Base-by-base conservation (phyloP, 768 basidiomycete genomes). In the Lactarius psammicola region DNA sequence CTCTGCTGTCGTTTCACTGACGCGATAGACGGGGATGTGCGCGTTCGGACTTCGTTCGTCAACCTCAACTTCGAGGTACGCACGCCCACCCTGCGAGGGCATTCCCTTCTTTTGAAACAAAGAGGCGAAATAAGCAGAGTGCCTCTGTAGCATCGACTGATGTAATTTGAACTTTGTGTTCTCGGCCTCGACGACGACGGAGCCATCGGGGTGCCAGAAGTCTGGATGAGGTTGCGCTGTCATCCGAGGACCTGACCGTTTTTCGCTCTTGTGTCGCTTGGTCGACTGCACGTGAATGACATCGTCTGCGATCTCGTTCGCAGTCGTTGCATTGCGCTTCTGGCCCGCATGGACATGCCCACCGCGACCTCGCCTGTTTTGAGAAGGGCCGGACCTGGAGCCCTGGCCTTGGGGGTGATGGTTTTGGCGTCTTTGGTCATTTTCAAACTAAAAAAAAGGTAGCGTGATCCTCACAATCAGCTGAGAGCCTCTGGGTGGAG, bases 121-220 rank as follows among this genome's bases (percentile, higher is more conserved):
- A 0, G 70, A 59, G 1, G 72, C 69, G 53, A 82, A 81, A 70
- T 74, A 80, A 9, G 59, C 64, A 3, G 77, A 77, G 15, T 76
- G 67, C 38, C 65, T 69, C 15, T 71, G 64, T 6, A 81, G 74
- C n/a, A 71, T 72, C 59, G 76, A 77, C 20, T 75, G 71, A n/a
- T 79, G 76, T 18, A 81, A 66, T 23, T 71, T 72, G 69, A 80
- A 80, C 38, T 76, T 70, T 4, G 71, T 74, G 23, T 72, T 69
- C n/a, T 73, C 68, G n/a, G 78, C 65, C 54, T 78, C 74, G 10
- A 82, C 56, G 42, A 78, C 71, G 1, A 78, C 70, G 9, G 74
- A 74, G 1, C 78, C 79, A 62, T 78, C 78, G 26, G 73, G 71
- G 30, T 75, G 68, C 79, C 79, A 80, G 57, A 77, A 73, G 20